A percentile compares a stretch with the other conserved stretches of the same genome.
phyloP scores from a whole-genome alignment of 768 basidiomycete species.

The Amanita phalloides region DNA sequence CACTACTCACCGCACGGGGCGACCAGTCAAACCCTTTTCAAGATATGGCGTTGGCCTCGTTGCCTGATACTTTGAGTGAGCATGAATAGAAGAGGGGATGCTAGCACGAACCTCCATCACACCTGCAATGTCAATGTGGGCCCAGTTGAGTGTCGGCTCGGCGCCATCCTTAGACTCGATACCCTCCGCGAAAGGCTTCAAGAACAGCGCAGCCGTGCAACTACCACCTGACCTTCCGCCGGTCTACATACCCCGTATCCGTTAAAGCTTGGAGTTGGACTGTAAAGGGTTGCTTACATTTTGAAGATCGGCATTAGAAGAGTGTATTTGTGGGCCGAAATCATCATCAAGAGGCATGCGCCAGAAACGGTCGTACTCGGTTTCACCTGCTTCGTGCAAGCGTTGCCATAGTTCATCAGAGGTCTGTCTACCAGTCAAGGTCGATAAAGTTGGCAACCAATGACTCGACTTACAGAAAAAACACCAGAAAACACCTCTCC shows the following conservation, averaged over 20 bases:
- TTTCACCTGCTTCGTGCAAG: constrained; percentile 58
- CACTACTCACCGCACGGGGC: constrained; percentile 56
- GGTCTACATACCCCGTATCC: constrained; percentile 26
- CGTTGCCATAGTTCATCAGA: constrained; percentile 68
- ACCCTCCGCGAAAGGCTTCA: constrained; percentile 74
- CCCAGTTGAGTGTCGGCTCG: constrained; percentile 60
- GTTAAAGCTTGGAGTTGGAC: background rate
- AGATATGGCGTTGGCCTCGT: constrained; percentile 49
- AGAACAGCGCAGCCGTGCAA: constrained; percentile 79
- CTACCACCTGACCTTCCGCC: constrained; percentile 67
- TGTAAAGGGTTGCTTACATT: constrained; percentile 35
- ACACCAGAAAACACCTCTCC: constrained; percentile 74
- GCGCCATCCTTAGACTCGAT: constrained; percentile 51
- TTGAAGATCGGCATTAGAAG: constrained; percentile 73
- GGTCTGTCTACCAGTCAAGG: constrained; percentile 27
- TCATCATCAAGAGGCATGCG: constrained; percentile 83
- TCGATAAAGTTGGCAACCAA: background rate
- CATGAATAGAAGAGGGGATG: background rate
- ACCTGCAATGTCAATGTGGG: constrained; percentile 80
- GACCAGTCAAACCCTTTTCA: constrained; percentile 70
- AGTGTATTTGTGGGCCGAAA: constrained; percentile 65
- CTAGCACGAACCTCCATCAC: constrained; percentile 52
- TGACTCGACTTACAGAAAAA: constrained; percentile 44
- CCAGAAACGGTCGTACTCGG: constrained; percentile 81
- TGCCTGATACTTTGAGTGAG: constrained; percentile 21